These are phyloP conservation scores for Camelina sativa DNA, from an alignment of 345 rosid genomes.

Conservation along the genomic window DNA sequence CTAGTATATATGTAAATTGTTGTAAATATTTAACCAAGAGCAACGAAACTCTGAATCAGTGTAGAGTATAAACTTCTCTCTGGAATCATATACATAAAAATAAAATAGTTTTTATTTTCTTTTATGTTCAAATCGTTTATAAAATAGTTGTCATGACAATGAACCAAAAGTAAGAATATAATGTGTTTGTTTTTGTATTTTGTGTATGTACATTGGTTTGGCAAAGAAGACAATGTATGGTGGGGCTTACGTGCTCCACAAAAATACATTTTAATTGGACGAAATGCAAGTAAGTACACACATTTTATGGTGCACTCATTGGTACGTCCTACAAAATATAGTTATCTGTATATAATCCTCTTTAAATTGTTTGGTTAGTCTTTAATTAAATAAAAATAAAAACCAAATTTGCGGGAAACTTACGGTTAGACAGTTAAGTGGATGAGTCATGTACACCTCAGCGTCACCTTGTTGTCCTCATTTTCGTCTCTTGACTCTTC, in stretches of 20 bases:
- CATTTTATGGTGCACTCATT: conserved; percentile 26
- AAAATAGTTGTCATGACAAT: background rate
- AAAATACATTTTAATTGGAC: conserved; percentile 32
- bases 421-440: conserved; percentile 40
- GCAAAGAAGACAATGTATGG: conserved; percentile 38
- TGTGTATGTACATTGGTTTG: conserved; percentile 7
- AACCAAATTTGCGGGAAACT: conserved; percentile 15
- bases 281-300: conserved; percentile 31
- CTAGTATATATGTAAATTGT: background rate
- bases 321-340: background rate
- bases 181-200: conserved; percentile 25
- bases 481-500: conserved; percentile 15
- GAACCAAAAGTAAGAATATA: conserved; percentile 3
- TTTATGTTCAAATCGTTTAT: background rate
- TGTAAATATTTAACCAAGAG: background rate
- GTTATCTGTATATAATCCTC: conserved; percentile 1
- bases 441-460: conserved; percentile 42
- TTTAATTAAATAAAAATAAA: background rate
- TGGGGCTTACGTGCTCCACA: conserved; percentile 44
- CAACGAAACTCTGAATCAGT: background rate
- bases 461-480: conserved; percentile 24
- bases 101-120: background rate
- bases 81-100: background rate
- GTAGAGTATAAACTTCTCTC: background rate
- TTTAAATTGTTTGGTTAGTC: conserved; percentile 6